phyloP scores from a whole-genome alignment of 2,329 filamentous ascomycete genomes.

The Leptographium flavum region DNA sequence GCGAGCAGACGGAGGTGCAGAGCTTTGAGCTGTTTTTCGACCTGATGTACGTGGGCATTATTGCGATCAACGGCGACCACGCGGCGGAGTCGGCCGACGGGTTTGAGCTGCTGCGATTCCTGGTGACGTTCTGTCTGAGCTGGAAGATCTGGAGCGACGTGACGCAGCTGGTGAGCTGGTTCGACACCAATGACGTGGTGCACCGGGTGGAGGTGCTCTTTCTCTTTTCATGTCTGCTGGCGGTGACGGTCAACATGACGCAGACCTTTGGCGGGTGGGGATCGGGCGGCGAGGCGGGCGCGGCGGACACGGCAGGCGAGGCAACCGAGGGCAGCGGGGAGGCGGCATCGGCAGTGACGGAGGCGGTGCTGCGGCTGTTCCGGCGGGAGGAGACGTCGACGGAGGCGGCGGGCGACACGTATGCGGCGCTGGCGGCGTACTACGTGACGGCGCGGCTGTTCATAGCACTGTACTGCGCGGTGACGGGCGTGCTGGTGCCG shows the following conservation, averaged over 20 bases:
- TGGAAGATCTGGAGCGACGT: conserved; percentile 53
- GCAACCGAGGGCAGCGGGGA: not conserved
- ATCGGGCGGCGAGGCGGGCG: not conserved
- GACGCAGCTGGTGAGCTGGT: conserved; percentile 42
- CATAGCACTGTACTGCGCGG: conserved; percentile 30
- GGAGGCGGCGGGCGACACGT: conserved; percentile 28
- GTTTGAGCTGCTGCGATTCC: conserved; percentile 40
- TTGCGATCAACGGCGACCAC: conserved; percentile 48
- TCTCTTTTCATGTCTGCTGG: conserved; percentile 45
- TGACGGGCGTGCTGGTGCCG: conserved; percentile 34
- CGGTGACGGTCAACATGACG: conserved; percentile 48
- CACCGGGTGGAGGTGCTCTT: conserved; percentile 45
- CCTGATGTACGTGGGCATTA: conserved; percentile 48
- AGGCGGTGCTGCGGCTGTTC: not conserved
- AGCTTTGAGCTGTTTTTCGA: conserved; percentile 53
- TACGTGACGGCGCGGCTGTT: conserved; percentile 45
- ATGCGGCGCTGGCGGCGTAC: conserved; percentile 43
- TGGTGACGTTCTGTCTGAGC: conserved; percentile 46
- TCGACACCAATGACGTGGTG: conserved; percentile 46
- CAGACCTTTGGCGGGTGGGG: conserved; percentile 30
- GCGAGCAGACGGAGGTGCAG: conserved; percentile 43
- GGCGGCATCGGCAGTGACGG: not conserved
- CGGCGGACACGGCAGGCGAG: not conserved
- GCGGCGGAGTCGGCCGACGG: conserved; percentile 41
- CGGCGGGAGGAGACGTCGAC: not conserved